phyloP scores from a whole-genome alignment of 768 basidiomycete genomes.

The Pleurotus eryngii region DNA sequence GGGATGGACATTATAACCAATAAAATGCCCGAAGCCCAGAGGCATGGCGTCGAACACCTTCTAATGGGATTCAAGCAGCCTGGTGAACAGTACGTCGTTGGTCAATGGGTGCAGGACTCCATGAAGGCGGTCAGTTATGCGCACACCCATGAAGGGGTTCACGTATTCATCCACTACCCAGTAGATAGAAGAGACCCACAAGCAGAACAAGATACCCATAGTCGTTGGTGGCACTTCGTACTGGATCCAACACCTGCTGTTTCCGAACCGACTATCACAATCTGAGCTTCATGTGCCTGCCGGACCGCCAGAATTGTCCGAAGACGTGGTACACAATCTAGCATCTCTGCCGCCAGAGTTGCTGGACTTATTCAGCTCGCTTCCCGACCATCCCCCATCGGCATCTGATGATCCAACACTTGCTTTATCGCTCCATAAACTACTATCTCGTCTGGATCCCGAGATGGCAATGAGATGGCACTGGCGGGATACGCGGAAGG shows the following conservation, averaged over 20 bases:
- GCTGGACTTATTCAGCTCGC: constrained; percentile 44
- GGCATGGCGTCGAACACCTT: constrained; percentile 79
- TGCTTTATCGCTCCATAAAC: constrained; percentile 60
- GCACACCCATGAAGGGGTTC: neutral
- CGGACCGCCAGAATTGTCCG: constrained; percentile 21
- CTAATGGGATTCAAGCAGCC: constrained; percentile 87
- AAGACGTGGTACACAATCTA: constrained; percentile 38
- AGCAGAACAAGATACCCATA: constrained; percentile 68
- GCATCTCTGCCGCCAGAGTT: constrained; percentile 45
- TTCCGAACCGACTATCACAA: constrained; percentile 66
- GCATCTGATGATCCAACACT: constrained; percentile 51
- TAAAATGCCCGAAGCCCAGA: constrained; percentile 78
- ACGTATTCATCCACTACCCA: constrained; percentile 7
- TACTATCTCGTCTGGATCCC: constrained; percentile 71
- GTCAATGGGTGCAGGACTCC: constrained; percentile 87
- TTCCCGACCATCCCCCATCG: constrained; percentile 59
- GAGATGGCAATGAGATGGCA: constrained; percentile 84
- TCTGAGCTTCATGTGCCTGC: constrained; percentile 12
- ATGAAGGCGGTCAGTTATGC: constrained; percentile 57
- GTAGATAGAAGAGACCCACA: constrained; percentile 76
- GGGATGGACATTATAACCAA: constrained; percentile 95
- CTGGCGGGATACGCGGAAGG: constrained; percentile 92
- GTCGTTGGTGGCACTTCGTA: constrained; percentile 96
- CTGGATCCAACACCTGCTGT: constrained; percentile 95
- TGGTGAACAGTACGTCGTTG: constrained; percentile 82